These are phyloP conservation scores for Lignosus rhinocerotis DNA, from an alignment of 1,284 basidiomycete species.

Conservation along the genomic window DNA sequence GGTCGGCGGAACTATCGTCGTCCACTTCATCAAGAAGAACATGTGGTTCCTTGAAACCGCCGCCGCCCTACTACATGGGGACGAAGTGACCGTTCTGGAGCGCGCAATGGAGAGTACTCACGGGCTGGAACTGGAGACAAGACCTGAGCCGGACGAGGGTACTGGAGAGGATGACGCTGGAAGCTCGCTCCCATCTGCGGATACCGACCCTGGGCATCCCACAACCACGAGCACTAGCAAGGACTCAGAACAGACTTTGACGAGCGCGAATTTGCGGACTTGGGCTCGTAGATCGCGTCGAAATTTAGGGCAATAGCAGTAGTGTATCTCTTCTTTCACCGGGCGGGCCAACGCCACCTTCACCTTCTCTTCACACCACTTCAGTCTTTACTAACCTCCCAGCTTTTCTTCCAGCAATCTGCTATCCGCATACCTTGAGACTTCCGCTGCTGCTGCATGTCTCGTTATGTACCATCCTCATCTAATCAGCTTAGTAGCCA, in stretches of 20 bases:
- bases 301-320: background rate
- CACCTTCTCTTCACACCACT: background rate
- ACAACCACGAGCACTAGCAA: background rate
- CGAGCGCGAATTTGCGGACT: slow-evolving; percentile 7
- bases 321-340: background rate
- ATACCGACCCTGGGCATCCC: background rate
- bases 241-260: background rate
- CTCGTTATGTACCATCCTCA: slow-evolving; percentile 4
- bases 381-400: background rate
- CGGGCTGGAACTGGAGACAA: background rate
- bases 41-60: slow-evolving; percentile 97
- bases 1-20: slow-evolving; percentile 90
- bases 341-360: background rate
- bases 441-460: slow-evolving; percentile 1
- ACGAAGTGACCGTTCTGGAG: slow-evolving; percentile 53
- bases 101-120: slow-evolving; percentile 11
- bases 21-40: slow-evolving; percentile 96
- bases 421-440: background rate
- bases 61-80: slow-evolving; percentile 79
- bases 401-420: background rate
- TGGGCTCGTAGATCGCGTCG: slow-evolving; percentile 8
- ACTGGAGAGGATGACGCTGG: background rate
- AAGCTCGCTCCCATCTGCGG: background rate
- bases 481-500: slow-evolving; percentile 10
- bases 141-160: background rate